phyloP scores from a whole-genome alignment of 352 stramenopile species.

The Globisporangium acanthophoron region DNA sequence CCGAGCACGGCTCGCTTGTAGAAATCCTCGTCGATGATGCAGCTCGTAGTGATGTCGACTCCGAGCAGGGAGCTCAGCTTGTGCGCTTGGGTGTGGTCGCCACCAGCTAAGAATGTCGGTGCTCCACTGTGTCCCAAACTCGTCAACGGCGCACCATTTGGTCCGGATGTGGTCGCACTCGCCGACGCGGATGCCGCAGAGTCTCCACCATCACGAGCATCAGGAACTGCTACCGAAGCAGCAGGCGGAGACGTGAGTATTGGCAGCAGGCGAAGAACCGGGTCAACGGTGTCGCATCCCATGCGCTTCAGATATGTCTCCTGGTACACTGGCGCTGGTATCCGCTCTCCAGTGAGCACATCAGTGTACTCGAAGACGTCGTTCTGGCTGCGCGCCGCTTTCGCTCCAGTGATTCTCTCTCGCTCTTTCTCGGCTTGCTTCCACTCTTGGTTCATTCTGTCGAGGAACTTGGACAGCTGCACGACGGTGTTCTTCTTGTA shows the following conservation, averaged over 20 bases:
- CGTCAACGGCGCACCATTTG: background rate
- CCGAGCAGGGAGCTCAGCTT: constrained; percentile 20
- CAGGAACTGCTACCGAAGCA: background rate
- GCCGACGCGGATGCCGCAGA: too few species aligned
- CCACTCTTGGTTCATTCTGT: constrained; percentile 53
- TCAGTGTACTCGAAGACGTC: constrained; percentile 56
- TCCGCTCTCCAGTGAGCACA: constrained; percentile 24
- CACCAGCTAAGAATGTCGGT: background rate
- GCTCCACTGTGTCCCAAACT: background rate
- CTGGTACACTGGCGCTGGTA: constrained; percentile 34
- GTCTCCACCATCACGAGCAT: background rate
- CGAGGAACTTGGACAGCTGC: constrained; percentile 28
- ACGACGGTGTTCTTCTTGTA: constrained; percentile 42
- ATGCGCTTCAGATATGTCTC: constrained; percentile 43
- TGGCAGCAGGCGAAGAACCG: constrained; percentile 24
- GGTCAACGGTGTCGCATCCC: constrained; percentile 22
- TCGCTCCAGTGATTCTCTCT: constrained; percentile 27
- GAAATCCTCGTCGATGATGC: constrained; percentile 31
- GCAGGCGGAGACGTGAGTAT: background rate
- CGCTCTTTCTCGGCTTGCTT: constrained; percentile 33
- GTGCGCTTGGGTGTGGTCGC: background rate
- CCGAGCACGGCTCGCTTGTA: constrained; percentile 14
- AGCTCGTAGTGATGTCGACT: constrained; percentile 35
- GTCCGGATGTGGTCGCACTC: background rate
- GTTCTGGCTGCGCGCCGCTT: constrained; percentile 21